Conservation (phyloP, 345 rosid species). For the thale cress (Arabidopsis thaliana) region TAIR10.1 NC_003074.8:18500501-18501000, state of each 20-base stretch:
- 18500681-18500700: conserved; percentile 39
- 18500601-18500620: not conserved
- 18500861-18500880: conserved; percentile 51
- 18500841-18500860: conserved; percentile 22
- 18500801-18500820: conserved; percentile 57
- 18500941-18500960: conserved; percentile 74
- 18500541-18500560: conserved; percentile 9
- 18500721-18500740: conserved; percentile 40
- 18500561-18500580: conserved; percentile 16
- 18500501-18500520: conserved; percentile 1
- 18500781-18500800: conserved; percentile 62
- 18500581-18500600: conserved; percentile 22
- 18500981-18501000: conserved; percentile 30
- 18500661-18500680: conserved; percentile 38
- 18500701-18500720: conserved; percentile 46
- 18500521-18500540: conserved; percentile 8
- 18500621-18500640: conserved; percentile 36
- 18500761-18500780: conserved; percentile 51
- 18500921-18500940: conserved; percentile 33
- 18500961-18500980: conserved; percentile 46
- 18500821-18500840: conserved; percentile 39
- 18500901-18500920: conserved; percentile 53
- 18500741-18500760: conserved; percentile 28
- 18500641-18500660: conserved; percentile 38
- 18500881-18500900: conserved; percentile 55